Base-by-base conservation (phyloP, 306 rosid genomes). In the Coriaria nepalensis region DNA sequence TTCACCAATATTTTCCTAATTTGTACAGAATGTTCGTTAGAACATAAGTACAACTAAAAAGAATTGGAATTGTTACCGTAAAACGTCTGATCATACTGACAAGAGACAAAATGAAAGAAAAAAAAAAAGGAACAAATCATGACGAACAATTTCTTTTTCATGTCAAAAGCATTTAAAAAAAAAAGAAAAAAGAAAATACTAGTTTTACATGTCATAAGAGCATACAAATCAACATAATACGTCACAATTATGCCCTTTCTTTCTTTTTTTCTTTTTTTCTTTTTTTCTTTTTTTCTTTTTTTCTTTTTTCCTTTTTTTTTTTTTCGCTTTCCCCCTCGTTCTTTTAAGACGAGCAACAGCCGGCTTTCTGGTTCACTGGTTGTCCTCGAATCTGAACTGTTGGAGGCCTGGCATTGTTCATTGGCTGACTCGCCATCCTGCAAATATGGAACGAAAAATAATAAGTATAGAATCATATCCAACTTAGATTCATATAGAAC, bases 401-500 rank as follows among this genome's bases (percentile, higher is more conserved):
- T 10, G 95, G 94, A 62, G 96, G 94, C 77, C 98, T 66, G 12
- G 86, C 83, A 53, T 78, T 82, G 83, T 67, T 85, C 82, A 78
- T 68, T 6, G 98, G 98, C 65, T 92, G 98, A 69, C 84, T 92
- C 29, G 98, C 98, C 98, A 92, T 92, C 82, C 98, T 92, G 71
- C 62, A 49, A n/a, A 47, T 35, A 60, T n/a, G 36, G n/a, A n/a
- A n/a, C n/a, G n/a, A n/a, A n/a, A n/a, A n/a, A n/a, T n/a, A n/a
- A n/a, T n/a, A n/a, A n/a, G n/a, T n/a, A n/a, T n/a, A n/a, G n/a
- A n/a, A 20, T 20, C 29, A 20, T 20, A 20, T 20, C 29, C 29
- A 20, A 20, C 29, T 20, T 20, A 20, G 29, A 20, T 20, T 20
- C 29, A 20, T 20, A 20, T 20, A 20, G 29, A 20, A 20, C 29